These are phyloP conservation scores for Russula griseocarnosa DNA, from an alignment of 768 basidiomycete genomes.

Conservation along the genomic window DNA sequence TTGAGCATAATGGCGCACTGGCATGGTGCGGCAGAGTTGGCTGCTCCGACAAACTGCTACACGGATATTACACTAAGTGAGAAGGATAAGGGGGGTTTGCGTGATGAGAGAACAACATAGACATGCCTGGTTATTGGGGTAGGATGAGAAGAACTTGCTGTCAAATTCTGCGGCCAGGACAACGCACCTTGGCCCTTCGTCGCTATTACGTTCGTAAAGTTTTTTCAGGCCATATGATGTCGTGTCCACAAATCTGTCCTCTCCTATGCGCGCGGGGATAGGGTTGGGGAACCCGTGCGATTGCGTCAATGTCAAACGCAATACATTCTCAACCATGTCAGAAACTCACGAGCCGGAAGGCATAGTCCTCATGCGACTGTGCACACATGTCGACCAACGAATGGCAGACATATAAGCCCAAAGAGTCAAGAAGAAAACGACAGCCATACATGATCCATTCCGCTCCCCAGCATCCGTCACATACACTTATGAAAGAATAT, in stretches of 20 bases:
- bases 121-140: constrained; percentile 70
- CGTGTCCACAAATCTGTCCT: constrained; percentile 69
- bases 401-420: too few relatives aligned
- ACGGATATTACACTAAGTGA: background rate
- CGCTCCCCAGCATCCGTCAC: too few relatives aligned
- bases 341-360: too few relatives aligned
- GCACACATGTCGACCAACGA: too few relatives aligned
- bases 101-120: background rate
- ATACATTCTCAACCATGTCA: too few relatives aligned
- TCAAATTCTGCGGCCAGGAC: constrained; percentile 92
- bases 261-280: constrained; percentile 86
- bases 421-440: too few relatives aligned
- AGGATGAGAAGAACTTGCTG: constrained; percentile 77
- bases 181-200: constrained; percentile 85
- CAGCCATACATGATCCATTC: too few relatives aligned
- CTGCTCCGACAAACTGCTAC: constrained; percentile 89
- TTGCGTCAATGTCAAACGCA: too few relatives aligned
- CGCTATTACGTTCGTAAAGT: constrained; percentile 90
- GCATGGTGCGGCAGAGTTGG: constrained; percentile 95
- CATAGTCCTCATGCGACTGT: too few relatives aligned
- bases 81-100: too few relatives aligned
- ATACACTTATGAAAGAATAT: too few relatives aligned
- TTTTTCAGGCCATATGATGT: constrained; percentile 79
- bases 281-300: too few relatives aligned
- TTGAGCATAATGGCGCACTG: constrained; percentile 93